Evolutionary conservation across 495 filamentous ascomycete genomes (phyloP), one percentile per base, ranked within the genome.

Genomic region (Letharia lupina): DNA sequence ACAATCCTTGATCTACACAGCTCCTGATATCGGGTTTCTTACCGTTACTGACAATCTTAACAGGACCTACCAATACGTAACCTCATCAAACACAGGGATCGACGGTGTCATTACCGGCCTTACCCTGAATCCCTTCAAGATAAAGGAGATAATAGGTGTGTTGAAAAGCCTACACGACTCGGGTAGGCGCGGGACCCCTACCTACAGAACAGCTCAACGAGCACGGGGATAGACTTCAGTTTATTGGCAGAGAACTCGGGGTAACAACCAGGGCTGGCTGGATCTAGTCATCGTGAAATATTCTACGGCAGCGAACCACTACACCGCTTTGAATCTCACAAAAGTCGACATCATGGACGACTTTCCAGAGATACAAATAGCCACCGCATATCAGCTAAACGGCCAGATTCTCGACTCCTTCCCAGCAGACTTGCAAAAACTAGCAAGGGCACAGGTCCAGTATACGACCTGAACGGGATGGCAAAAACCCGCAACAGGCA

Each of bases 271-370:
- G 8, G 37, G 37, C 37, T 39, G 37, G 37, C 37, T 39, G 37
- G 37, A 39, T 39, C 37, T 39, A 39, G 37, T 39, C 37, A 39
- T 39, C 37, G 37, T 39, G 65, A 88, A 90, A 70, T 91, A 92
- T 80, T 90, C 84, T 50, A 77, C 81, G 42, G 76, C 79, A 2
- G 79, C 91, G 69, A 90, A 90, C 79, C 62, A 90, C 78, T 90
- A 91, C 77, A 89, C 86, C 13, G 77, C 80, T 3, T 76, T 95
- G 58, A 96, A 96, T 81, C 77, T 96, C 47, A 96, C 91, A 67
- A 96, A 93, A 74, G 87, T 95, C 64, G 91, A 95, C 74, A 81
- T 96, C 28, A 83, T 97, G 15, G 92, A 96, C 73, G 86, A 84
- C 54, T 91, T 96, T 74, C 79, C 86, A 40, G 86, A 88, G 72